These are phyloP conservation scores for Urtica urens DNA, from an alignment of 306 rosid genomes.

Conservation along the genomic window DNA sequence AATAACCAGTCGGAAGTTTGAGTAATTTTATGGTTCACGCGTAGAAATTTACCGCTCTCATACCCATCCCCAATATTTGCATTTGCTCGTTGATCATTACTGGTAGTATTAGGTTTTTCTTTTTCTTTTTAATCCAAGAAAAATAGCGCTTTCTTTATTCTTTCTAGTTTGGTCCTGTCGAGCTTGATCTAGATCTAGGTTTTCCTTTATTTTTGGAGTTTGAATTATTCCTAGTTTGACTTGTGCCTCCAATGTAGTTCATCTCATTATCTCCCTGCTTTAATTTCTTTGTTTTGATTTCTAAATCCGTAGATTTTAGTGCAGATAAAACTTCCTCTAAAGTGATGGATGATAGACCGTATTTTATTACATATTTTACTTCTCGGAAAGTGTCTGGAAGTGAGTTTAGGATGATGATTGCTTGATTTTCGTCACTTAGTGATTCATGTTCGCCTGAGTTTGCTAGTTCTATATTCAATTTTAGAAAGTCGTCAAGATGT, in stretches of 20 bases:
- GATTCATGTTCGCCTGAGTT: too few relatives aligned
- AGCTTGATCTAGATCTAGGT: neutral
- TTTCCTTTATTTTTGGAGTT: neutral
- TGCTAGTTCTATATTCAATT: too few relatives aligned
- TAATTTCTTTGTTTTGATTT: too few relatives aligned
- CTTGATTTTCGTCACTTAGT: neutral
- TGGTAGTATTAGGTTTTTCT: neutral
- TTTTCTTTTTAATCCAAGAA: neutral
- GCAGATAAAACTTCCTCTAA: neutral
- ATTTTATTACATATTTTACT: neutral
- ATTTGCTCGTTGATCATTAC: neutral
- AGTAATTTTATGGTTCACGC: too few relatives aligned
- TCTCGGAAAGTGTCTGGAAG: neutral
- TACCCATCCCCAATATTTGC: neutral
- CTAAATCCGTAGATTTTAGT: too few relatives aligned
- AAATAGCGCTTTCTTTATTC: neutral
- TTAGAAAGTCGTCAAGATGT: too few relatives aligned
- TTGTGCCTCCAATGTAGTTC: neutral
- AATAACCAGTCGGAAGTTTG: too few relatives aligned
- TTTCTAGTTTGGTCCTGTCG: neutral
- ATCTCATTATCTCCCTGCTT: neutral
- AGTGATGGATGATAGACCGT: neutral
- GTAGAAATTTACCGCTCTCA: too few relatives aligned
- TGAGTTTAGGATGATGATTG: neutral
- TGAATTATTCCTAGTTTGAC: neutral